These are phyloP conservation scores for Pseudogymnoascus sp. DNA, from an alignment of 2,329 filamentous ascomycete species.

Conservation along the genomic window DNA sequence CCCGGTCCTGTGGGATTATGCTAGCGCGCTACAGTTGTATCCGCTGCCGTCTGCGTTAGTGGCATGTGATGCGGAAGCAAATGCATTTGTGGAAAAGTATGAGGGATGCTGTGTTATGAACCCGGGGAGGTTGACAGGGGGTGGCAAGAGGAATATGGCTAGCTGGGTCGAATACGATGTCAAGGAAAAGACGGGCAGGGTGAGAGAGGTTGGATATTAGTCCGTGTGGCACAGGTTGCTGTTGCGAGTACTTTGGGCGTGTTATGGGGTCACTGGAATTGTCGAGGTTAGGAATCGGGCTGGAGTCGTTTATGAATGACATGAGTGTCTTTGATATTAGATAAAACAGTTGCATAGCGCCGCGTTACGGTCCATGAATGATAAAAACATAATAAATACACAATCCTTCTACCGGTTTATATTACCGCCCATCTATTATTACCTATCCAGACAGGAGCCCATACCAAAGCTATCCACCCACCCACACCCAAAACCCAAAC, in stretches of 20 bases:
- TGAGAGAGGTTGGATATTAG: slow-evolving; percentile 26
- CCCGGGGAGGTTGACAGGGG: slow-evolving; percentile 67
- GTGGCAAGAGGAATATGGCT: slow-evolving; percentile 58
- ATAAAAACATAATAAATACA: slow-evolving; percentile 4
- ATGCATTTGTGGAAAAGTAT: slow-evolving; percentile 81
- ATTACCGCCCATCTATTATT: background rate
- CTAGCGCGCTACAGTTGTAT: slow-evolving; percentile 68
- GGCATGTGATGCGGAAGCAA: slow-evolving; percentile 71
- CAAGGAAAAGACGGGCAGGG: slow-evolving; percentile 21
- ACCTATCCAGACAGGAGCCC: background rate
- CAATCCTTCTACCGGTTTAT: background rate
- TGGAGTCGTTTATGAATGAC: background rate
- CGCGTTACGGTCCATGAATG: background rate
- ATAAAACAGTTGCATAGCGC: slow-evolving; percentile 6
- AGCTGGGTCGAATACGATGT: slow-evolving; percentile 86
- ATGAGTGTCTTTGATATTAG: background rate
- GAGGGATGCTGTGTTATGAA: slow-evolving; percentile 97
- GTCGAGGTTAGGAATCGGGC: background rate
- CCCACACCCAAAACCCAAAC: slow-evolving; percentile 5
- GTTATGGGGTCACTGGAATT: background rate
- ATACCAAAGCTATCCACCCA: background rate
- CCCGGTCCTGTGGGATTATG: slow-evolving; percentile 86
- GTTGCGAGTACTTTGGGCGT: slow-evolving; percentile 3
- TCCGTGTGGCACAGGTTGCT: background rate
- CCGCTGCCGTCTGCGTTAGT: slow-evolving; percentile 79